These are phyloP conservation scores for Cucumis cinereus DNA, from an alignment of 306 rosid genomes.

Conservation along the genomic window DNA sequence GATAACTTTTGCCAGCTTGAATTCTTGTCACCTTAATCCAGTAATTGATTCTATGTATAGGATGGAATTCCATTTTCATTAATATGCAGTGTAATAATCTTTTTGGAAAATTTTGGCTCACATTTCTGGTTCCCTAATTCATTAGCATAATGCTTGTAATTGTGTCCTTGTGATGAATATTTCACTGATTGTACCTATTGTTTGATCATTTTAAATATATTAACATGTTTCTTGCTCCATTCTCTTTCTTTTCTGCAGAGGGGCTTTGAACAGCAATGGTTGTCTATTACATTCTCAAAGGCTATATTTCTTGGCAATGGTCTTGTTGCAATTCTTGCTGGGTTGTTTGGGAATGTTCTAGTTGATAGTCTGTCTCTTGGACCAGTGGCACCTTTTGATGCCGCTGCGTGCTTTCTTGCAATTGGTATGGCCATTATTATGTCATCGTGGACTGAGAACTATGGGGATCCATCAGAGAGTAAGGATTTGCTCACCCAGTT, in stretches of 20 bases:
- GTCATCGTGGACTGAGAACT: slow-evolving; percentile 81
- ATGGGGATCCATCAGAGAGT: slow-evolving; percentile 69
- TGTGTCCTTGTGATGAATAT: not conserved
- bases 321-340: slow-evolving; percentile 72
- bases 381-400: slow-evolving; percentile 97
- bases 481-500: slow-evolving; percentile 80
- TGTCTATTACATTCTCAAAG: slow-evolving; percentile 80
- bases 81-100: not conserved
- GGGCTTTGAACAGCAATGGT: slow-evolving; percentile 93
- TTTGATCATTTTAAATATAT: not conserved
- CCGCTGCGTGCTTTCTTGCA: slow-evolving; percentile 91
- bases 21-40: not conserved
- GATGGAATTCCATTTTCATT: not conserved
- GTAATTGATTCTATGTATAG: not conserved
- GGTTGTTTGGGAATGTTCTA: slow-evolving; percentile 81
- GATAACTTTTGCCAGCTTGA: not conserved
- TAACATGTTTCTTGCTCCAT: not conserved
- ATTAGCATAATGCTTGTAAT: not conserved
- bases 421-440: slow-evolving; percentile 80
- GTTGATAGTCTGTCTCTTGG: slow-evolving; percentile 75
- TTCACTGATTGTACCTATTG: not conserved
- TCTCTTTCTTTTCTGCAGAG: slow-evolving; percentile 38
- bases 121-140: not conserved
- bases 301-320: slow-evolving; percentile 95
- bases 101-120: not conserved